phyloP scores from a whole-genome alignment of 768 basidiomycete species.

The Lactarius sp. region DNA sequence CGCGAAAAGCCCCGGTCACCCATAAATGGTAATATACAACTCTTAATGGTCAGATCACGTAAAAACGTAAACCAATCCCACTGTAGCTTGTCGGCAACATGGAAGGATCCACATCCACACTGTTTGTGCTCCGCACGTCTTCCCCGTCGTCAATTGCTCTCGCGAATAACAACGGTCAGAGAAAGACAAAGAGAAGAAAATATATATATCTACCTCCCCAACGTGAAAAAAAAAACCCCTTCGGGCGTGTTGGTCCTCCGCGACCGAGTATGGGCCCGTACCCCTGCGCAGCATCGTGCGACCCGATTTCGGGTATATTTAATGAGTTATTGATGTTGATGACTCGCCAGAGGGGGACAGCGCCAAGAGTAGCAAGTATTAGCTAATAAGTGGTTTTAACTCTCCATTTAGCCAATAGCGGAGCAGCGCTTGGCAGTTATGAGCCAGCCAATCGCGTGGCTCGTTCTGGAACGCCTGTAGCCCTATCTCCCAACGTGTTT shows the following conservation, averaged over 20 bases:
- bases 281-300: constrained; percentile 15
- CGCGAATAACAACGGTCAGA: constrained; percentile 14
- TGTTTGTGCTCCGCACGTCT: constrained; percentile 7
- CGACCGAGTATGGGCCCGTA: constrained; percentile 19
- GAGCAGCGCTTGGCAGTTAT: constrained; percentile 3
- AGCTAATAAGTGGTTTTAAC: constrained; percentile 11
- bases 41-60: constrained; percentile 19
- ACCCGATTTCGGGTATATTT: constrained; percentile 23
- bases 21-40: constrained; percentile 18
- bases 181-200: not conserved
- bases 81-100: constrained; percentile 8
- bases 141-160: constrained; percentile 2
- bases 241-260: not conserved
- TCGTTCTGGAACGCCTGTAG: constrained; percentile 2
- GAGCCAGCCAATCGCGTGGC: constrained; percentile 5
- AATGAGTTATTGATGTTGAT: not conserved
- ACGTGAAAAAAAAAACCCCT: not conserved
- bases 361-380: constrained; percentile 14
- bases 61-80: constrained; percentile 10
- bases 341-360: constrained; percentile 3
- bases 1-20: constrained; percentile 15
- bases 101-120: constrained; percentile 22
- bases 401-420: constrained; percentile 2
- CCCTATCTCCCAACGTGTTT: constrained; percentile 11
- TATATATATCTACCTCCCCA: not conserved